Evolutionary conservation across 177 flowering plant genomes (phyloP).

Genomic region (Telopea speciosissima): DNA sequence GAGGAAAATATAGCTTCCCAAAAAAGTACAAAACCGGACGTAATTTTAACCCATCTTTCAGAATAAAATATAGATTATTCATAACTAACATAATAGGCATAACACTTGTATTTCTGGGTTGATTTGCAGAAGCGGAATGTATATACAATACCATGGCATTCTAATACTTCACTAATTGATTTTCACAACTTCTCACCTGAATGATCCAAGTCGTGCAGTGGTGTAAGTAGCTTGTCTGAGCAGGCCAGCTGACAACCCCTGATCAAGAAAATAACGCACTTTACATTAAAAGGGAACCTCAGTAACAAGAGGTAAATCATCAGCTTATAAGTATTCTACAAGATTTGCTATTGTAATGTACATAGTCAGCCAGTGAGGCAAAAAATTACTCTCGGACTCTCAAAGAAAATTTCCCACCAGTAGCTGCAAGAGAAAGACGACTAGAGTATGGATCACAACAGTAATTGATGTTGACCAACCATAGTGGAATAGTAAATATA

Average conservation of each 20-base stretch:
- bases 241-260: slow-evolving; percentile 74
- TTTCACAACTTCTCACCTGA: slow-evolving; percentile 27
- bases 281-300: neutral
- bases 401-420: neutral
- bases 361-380: too few species aligned
- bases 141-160: neutral
- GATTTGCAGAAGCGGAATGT: neutral
- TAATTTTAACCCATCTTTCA: neutral
- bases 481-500: too few species aligned
- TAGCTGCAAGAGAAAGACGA: neutral
- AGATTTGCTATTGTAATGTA: too few species aligned
- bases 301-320: neutral
- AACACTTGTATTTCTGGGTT: neutral
- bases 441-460: neutral
- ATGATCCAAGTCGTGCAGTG: slow-evolving; percentile 71
- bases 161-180: neutral
- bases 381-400: too few species aligned
- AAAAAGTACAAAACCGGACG: neutral
- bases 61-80: neutral
- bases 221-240: slow-evolving; percentile 82
- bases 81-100: too few species aligned
- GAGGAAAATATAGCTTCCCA: neutral
- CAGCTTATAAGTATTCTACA: neutral
- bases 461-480: neutral
- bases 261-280: slow-evolving; percentile 8